These are phyloP conservation scores for Jaltomata sinuosa DNA, from an alignment of 257 asterid species.

Conservation along the genomic window DNA sequence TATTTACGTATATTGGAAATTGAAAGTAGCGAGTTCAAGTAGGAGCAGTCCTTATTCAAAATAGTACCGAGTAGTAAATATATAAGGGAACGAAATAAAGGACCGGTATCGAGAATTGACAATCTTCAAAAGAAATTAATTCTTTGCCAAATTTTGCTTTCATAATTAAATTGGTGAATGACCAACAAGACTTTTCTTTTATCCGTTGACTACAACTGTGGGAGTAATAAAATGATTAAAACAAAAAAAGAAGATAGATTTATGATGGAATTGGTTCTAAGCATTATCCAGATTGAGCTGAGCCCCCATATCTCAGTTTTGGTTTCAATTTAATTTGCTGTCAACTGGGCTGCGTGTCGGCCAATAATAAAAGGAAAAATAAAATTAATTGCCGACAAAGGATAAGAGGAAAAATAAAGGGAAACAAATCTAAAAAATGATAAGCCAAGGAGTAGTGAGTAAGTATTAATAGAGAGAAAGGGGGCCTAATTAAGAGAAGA, in stretches of 20 bases:
- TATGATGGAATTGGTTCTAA: background rate
- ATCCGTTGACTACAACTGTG: background rate
- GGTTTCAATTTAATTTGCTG: background rate
- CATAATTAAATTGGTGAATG: too few relatives aligned
- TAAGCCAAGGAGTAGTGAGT: background rate
- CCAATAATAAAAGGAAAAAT: background rate
- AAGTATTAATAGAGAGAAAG: background rate
- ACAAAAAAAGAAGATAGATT: background rate
- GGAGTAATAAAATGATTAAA: background rate
- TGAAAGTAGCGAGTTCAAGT: too few relatives aligned
- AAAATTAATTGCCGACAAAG: background rate
- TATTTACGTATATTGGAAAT: too few relatives aligned
- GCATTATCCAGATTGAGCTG: background rate
- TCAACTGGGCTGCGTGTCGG: conserved; percentile 2
- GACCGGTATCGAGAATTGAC: too few relatives aligned
- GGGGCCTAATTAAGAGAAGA: background rate
- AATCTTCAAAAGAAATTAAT: too few relatives aligned
- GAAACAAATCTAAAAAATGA: background rate
- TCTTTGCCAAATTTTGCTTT: background rate
- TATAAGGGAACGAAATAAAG: too few relatives aligned
- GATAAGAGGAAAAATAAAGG: background rate
- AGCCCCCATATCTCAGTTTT: background rate
- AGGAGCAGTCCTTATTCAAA: too few relatives aligned
- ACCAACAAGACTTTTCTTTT: background rate
- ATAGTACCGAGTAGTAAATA: too few relatives aligned